Base-by-base conservation (phyloP, 495 filamentous ascomycete species). In the Pseudoneurospora amorphoporcata region DNA sequence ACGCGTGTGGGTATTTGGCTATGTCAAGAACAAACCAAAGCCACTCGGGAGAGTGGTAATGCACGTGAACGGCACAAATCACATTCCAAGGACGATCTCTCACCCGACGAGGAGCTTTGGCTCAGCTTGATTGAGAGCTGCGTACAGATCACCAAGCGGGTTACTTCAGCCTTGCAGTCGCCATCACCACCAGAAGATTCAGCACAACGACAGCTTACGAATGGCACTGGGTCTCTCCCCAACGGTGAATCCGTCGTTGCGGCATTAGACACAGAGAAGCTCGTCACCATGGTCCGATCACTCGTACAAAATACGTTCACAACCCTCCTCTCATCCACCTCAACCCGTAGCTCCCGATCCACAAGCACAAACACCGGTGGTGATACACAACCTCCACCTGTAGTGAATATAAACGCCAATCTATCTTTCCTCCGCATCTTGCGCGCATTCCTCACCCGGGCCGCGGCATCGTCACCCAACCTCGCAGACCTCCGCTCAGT, bases 231-330 rank as follows among this genome's bases (percentile, higher is more conserved):
- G 2, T 70, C 73, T 35, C 71, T 75, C 47, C 72, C 72, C 29
- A 45, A 76, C 47, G 61, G 71, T 14, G 32, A 73, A 14, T 43
- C 70, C 29, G 1, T 35, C 29, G 12, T 35, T 65, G 58, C 75
- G 37, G 40, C 75, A 9, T 72, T 87, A 17, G 84, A 87, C 65
- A 77, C 79, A n/a, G 81, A 86, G 38, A 88, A 90, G 72, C 83
- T 95, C 29, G 85, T 90, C 39, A 82, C 84, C 9, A 77, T 86
- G 8, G 85, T 97, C 70, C 92, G 96, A 1, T 86, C 86, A 12
- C 86, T 94, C 71, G 94, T 98, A 14, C 95, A 99, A 77, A 90
- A 93, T 70, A 90, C 90, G 3, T 99, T 99, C 78, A 97, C 94
- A 4, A 90, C 94, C 0, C 88, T 99, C 32, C 89, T 99, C 5